Percentiles rank a stretch among this genome's conserved stretches.
phyloP scores from a whole-genome alignment of 2,329 filamentous ascomycete genomes.

The Xylariaceae sp. region DNA sequence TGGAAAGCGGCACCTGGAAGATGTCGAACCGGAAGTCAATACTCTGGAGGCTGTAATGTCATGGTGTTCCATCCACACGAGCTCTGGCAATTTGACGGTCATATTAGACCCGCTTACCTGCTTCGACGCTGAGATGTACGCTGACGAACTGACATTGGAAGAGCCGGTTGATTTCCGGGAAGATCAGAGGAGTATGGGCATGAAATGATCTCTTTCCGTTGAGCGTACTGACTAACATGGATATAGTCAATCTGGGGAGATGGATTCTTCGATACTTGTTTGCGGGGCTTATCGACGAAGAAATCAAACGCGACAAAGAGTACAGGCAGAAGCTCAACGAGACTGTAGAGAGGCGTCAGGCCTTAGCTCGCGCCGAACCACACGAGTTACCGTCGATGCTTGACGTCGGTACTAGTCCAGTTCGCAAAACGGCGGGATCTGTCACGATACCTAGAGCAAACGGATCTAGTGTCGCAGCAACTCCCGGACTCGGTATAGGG shows the following conservation, averaged over 20 bases:
- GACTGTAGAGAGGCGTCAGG: conserved; percentile 53
- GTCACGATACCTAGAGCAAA: conserved; percentile 60
- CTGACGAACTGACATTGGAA: conserved; percentile 74
- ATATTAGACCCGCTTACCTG: conserved; percentile 91
- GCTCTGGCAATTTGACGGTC: conserved; percentile 86
- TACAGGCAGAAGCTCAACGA: conserved; percentile 66
- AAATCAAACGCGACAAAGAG: conserved; percentile 73
- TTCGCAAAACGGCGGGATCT: conserved; percentile 40
- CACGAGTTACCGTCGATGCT: conserved; percentile 53
- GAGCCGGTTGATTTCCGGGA: conserved; percentile 78
- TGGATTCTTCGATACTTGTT: conserved; percentile 95
- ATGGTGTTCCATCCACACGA: conserved; percentile 93
- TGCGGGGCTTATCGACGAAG: conserved; percentile 80
- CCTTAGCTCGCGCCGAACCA: conserved; percentile 50
- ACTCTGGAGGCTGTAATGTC: conserved; percentile 85
- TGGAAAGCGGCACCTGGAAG: conserved; percentile 88
- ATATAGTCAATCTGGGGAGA: conserved; percentile 86
- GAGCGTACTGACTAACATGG: conserved; percentile 14
- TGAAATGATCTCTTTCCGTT: neutral
- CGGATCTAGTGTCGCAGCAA: conserved; percentile 57
- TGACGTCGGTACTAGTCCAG: conserved; percentile 31
- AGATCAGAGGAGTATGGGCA: conserved; percentile 76
- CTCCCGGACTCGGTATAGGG: conserved; percentile 74
- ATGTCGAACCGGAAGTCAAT: conserved; percentile 82
- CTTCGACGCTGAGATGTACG: conserved; percentile 96